These are phyloP conservation scores for Chlamydomonas sphaeroides DNA, from an alignment of 139 green algal species.

Conservation along the genomic window DNA sequence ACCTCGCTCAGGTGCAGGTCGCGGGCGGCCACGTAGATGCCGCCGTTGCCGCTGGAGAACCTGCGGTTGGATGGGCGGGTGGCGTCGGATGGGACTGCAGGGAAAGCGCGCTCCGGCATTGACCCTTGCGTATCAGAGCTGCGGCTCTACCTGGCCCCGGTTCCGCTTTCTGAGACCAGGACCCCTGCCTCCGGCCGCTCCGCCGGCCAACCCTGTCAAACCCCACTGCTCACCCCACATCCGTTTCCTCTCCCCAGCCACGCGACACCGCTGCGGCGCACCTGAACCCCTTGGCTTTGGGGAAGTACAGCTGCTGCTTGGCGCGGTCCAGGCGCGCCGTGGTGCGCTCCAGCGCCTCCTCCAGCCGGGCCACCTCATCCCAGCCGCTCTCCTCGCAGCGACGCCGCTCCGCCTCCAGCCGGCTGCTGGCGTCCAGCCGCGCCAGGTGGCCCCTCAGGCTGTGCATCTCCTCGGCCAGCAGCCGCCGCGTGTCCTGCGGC, in stretches of 20 bases:
- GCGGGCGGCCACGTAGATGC: constrained; percentile 76
- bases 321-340: constrained; percentile 63
- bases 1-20: constrained; percentile 79
- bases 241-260: neutral
- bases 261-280: constrained; percentile 37
- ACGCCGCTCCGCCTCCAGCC: constrained; percentile 23
- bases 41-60: constrained; percentile 73
- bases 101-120: too few relatives aligned
- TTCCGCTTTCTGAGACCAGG: too few relatives aligned
- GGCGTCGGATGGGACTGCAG: too few relatives aligned
- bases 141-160: too few relatives aligned
- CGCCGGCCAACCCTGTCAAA: too few relatives aligned
- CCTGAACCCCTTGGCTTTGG: constrained; percentile 73
- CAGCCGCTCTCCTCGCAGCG: constrained; percentile 32
- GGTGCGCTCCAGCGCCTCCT: constrained; percentile 61
- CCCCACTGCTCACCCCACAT: too few relatives aligned
- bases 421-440: constrained; percentile 21
- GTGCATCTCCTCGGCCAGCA: constrained; percentile 44
- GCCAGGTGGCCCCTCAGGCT: constrained; percentile 34
- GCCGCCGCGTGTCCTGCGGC: constrained; percentile 42
- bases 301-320: constrained; percentile 79
- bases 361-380: constrained; percentile 49
- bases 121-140: too few relatives aligned
- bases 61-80: constrained; percentile 42
- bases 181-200: too few relatives aligned